phyloP scores from a whole-genome alignment of 192 early-diverging fungal genomes.

The Coemansia sp. region DNA sequence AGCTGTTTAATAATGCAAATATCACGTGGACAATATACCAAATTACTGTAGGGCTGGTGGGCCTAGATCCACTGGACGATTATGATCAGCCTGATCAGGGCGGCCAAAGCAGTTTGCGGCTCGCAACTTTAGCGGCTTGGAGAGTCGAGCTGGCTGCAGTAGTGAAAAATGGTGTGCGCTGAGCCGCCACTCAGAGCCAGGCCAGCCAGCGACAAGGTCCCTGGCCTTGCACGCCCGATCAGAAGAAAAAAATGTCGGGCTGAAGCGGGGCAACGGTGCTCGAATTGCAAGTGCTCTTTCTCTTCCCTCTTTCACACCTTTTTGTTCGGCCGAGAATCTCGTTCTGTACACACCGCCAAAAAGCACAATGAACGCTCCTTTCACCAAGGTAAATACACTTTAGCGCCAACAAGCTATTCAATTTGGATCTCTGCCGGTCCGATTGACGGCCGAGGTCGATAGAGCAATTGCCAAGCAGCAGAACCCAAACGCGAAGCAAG shows the following conservation, averaged over 20 bases:
- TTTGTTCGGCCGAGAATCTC: conserved; percentile 31
- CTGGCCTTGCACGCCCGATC: conserved; percentile 7
- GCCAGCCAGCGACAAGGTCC: conserved; percentile 13
- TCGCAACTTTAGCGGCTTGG: not conserved
- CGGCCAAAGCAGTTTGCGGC: conserved; percentile 3
- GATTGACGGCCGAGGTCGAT: not conserved
- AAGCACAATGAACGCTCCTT: conserved; percentile 54
- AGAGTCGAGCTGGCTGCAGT: conserved; percentile 4
- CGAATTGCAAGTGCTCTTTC: conserved; percentile 24
- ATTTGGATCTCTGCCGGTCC: not conserved
- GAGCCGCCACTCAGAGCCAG: not conserved
- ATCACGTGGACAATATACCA: not conserved
- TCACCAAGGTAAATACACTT: conserved; percentile 47
- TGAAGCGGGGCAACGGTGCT: not conserved
- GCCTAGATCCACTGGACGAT: not conserved
- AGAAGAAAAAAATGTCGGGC: conserved; percentile 6
- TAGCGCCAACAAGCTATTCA: not conserved
- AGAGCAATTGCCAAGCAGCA: not conserved
- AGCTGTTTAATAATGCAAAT: not conserved
- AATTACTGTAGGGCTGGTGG: not conserved
- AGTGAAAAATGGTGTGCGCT: conserved; percentile 3
- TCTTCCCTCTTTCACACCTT: conserved; percentile 23
- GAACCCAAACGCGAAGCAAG: too few species aligned
- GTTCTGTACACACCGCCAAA: conserved; percentile 25
- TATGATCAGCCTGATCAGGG: conserved; percentile 4